phyloP scores from a whole-genome alignment of 2,329 filamentous ascomycete species.

The Aspergillus latus region DNA sequence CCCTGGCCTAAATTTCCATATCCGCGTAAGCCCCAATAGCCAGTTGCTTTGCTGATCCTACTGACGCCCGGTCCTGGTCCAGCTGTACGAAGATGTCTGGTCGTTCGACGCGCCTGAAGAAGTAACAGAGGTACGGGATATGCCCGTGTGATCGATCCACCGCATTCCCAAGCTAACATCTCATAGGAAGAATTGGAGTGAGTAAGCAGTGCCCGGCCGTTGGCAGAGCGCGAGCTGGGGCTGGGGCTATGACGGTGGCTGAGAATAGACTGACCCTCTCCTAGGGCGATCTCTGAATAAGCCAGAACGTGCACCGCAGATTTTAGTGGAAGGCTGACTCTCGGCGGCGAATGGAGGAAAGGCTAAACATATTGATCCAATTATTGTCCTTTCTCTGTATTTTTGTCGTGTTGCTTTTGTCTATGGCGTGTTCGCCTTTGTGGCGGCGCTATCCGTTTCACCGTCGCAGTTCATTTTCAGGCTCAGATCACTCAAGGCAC shows the following conservation, averaged over 20 bases:
- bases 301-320: not conserved
- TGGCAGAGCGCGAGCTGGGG: not conserved
- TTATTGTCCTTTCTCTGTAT: not conserved
- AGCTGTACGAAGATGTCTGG: slow-evolving; percentile 21
- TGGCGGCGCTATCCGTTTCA: not conserved
- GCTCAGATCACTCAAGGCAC: not conserved
- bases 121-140: slow-evolving; percentile 18
- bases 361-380: not conserved
- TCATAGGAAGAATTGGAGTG: slow-evolving; percentile 17
- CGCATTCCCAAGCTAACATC: slow-evolving; percentile 8
- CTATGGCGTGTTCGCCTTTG: not conserved
- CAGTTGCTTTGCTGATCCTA: not conserved
- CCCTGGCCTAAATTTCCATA: slow-evolving; percentile 23
- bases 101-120: slow-evolving; percentile 23
- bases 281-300: slow-evolving; percentile 10
- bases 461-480: not conserved
- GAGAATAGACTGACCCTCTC: slow-evolving; percentile 1
- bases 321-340: not conserved
- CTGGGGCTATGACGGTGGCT: slow-evolving; percentile 16
- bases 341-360: not conserved
- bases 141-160: not conserved
- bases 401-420: not conserved
- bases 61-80: slow-evolving; percentile 7
- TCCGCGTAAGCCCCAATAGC: slow-evolving; percentile 18
- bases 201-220: slow-evolving; percentile 5